phyloP scores from a whole-genome alignment of 2,329 filamentous ascomycete genomes.

The Clathrospora elynae region DNA sequence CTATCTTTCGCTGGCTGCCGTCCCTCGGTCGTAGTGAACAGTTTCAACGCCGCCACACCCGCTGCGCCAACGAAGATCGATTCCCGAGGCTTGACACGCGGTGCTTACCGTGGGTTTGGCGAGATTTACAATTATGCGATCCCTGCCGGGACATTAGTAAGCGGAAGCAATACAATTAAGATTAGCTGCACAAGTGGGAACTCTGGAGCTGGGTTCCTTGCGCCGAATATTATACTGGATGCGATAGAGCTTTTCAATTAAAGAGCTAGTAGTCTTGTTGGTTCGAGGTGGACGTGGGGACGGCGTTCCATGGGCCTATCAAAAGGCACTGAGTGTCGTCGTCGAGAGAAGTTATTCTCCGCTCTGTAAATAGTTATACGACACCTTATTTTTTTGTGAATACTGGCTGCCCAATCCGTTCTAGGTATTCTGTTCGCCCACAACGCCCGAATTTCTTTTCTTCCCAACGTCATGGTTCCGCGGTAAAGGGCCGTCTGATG shows the following conservation, averaged over 20 bases:
- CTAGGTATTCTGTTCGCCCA: too few species aligned
- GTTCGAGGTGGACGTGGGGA: too few species aligned
- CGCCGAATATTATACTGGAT: slow-evolving; percentile 58
- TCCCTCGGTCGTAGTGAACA: slow-evolving; percentile 63
- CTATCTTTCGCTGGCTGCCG: slow-evolving; percentile 65
- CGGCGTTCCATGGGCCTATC: too few species aligned
- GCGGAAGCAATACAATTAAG: slow-evolving; percentile 66
- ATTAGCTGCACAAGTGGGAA: slow-evolving; percentile 65
- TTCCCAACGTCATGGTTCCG: too few species aligned
- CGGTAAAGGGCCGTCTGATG: too few species aligned
- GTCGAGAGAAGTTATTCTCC: too few species aligned
- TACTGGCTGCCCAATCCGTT: too few species aligned
- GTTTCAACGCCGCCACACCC: slow-evolving; percentile 56
- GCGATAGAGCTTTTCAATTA: slow-evolving; percentile 44
- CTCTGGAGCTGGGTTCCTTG: slow-evolving; percentile 60
- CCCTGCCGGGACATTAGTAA: slow-evolving; percentile 62
- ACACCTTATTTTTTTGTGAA: too few species aligned
- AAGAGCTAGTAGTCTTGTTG: background rate
- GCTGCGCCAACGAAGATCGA: slow-evolving; percentile 66
- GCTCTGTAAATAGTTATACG: too few species aligned
- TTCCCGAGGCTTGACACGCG: slow-evolving; percentile 67
- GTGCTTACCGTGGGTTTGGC: slow-evolving; percentile 66
- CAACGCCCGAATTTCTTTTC: too few species aligned
- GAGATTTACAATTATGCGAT: slow-evolving; percentile 69
- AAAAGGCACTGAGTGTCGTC: too few species aligned